Evolutionary conservation across 768 basidiomycete genomes (phyloP).

Genomic region (Lentinula boryana): DNA sequence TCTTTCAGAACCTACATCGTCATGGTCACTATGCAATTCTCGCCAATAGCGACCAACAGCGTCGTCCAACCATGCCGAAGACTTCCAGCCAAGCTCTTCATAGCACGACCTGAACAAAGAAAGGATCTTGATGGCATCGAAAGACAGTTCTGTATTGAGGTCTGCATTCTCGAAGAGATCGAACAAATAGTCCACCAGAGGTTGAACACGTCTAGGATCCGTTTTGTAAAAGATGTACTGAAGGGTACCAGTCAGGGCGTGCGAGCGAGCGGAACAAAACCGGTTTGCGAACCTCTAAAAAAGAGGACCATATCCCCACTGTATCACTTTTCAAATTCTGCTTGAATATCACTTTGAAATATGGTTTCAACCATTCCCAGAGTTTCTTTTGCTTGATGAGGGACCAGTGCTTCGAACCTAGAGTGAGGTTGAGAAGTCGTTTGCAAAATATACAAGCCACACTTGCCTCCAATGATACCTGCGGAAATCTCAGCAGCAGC

Average conservation of each 20-base stretch:
- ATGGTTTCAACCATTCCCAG: constrained; percentile 78
- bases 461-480: constrained; percentile 56
- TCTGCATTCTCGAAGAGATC: constrained; percentile 61
- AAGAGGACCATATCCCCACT: constrained; percentile 70
- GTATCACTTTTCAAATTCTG: constrained; percentile 80
- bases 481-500: constrained; percentile 83
- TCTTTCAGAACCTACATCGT: constrained; percentile 46
- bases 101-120: constrained; percentile 67
- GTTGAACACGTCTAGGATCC: constrained; percentile 80
- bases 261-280: background rate
- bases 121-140: constrained; percentile 68
- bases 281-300: constrained; percentile 50
- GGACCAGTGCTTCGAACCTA: constrained; percentile 87
- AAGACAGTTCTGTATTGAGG: constrained; percentile 77
- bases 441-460: background rate
- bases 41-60: constrained; percentile 64
- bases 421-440: background rate
- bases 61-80: constrained; percentile 69
- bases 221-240: constrained; percentile 73
- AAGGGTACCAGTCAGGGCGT: background rate
- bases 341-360: constrained; percentile 59
- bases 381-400: constrained; percentile 56
- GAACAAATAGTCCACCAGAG: constrained; percentile 70
- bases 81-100: constrained; percentile 75
- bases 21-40: constrained; percentile 71